Evolutionary conservation across 306 rosid species (phyloP).

Genomic region (Sesbania bispinosa): DNA sequence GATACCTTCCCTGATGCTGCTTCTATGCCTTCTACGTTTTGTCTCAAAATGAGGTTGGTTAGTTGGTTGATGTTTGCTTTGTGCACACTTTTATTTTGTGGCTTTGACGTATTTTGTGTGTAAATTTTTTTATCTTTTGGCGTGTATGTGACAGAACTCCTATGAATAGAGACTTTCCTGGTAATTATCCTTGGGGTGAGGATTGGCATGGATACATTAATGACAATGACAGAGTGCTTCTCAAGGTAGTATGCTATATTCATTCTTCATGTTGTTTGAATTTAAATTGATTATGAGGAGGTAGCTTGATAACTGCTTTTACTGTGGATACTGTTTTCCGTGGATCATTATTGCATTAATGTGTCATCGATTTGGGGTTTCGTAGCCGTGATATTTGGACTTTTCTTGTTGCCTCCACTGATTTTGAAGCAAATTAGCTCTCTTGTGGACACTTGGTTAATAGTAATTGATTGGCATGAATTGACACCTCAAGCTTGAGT

Average conservation of each 20-base stretch:
- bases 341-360: neutral
- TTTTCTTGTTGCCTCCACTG: neutral
- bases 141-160: conserved; percentile 48
- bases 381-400: neutral
- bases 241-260: conserved; percentile 63
- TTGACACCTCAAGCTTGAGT: neutral
- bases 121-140: neutral
- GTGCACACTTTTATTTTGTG: neutral
- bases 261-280: conserved; percentile 14
- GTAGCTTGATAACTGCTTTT: conserved; percentile 1
- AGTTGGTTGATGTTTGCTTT: conserved; percentile 27
- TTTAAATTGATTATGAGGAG: conserved; percentile 5
- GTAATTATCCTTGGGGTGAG: conserved; percentile 63
- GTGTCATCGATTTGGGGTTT: neutral
- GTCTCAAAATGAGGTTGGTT: conserved; percentile 80
- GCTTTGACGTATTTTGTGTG: neutral
- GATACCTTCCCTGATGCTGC: conserved; percentile 52
- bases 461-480: neutral
- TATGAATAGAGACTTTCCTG: conserved; percentile 44
- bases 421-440: conserved; percentile 9
- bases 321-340: neutral
- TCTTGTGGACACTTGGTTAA: neutral
- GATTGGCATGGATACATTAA: conserved; percentile 90
- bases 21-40: conserved; percentile 84
- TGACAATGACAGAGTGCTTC: conserved; percentile 89